Evolutionary conservation across 2,329 filamentous ascomycete genomes (phyloP).

Genomic region (Epichloe sibirici): DNA sequence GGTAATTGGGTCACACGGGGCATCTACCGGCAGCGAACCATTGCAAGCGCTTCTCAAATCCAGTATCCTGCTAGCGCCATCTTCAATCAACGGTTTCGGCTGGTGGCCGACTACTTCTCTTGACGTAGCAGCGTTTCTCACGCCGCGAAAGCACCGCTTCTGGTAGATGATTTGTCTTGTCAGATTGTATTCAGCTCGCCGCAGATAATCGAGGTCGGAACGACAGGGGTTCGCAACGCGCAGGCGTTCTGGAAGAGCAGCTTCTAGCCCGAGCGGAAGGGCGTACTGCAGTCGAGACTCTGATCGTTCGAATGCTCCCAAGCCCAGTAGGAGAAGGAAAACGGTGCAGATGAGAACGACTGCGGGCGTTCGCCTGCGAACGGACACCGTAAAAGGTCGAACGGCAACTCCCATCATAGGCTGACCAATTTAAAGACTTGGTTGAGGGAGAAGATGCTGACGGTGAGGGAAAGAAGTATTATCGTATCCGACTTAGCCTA

Average conservation of each 20-base stretch:
- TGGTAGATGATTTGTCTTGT: constrained; percentile 31
- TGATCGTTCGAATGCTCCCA: constrained; percentile 5
- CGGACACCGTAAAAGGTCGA: constrained; percentile 4
- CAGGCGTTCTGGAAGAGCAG: constrained; percentile 10
- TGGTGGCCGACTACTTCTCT: constrained; percentile 26
- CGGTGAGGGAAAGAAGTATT: not conserved
- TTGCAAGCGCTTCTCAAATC: constrained; percentile 16
- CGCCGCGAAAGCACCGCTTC: constrained; percentile 30
- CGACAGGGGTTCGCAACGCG: constrained; percentile 12
- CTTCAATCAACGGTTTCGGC: constrained; percentile 23
- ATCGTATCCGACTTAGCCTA: not conserved
- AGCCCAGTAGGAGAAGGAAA: constrained; percentile 2
- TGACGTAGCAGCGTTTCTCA: constrained; percentile 20
- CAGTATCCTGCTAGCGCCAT: constrained; percentile 16
- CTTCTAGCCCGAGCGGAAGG: constrained; percentile 12
- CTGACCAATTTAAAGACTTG: no score
- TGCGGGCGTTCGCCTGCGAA: constrained; percentile 1
- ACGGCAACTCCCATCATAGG: constrained; percentile 5
- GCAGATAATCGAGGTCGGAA: constrained; percentile 18
- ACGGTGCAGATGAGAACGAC: not conserved
- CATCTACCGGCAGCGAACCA: constrained; percentile 3
- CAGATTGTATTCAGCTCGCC: constrained; percentile 19
- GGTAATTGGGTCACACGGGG: constrained; percentile 28
- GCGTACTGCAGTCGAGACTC: constrained; percentile 6
- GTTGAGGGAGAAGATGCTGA: not conserved